A percentile compares a stretch with the other conserved stretches of the same genome.
phyloP scores from a whole-genome alignment of 768 basidiomycete genomes.

The Suillus americanus region DNA sequence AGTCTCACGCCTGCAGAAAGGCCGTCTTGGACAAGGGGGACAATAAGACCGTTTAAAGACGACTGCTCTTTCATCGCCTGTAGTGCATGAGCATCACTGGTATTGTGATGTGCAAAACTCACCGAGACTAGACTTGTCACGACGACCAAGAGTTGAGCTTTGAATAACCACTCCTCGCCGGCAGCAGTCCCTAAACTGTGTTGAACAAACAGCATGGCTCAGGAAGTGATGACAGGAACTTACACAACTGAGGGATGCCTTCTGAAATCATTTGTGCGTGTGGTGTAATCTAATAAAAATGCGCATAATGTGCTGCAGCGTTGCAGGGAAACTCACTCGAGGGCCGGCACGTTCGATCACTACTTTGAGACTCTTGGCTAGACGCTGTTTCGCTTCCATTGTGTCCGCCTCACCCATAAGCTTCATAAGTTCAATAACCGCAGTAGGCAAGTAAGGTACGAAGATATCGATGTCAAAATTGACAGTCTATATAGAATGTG shows the following conservation, averaged over 20 bases:
- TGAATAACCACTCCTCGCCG: conserved; percentile 70
- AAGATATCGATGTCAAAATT: conserved; percentile 65
- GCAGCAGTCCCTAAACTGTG: conserved; percentile 59
- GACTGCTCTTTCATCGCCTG: conserved; percentile 72
- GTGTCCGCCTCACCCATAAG: conserved; percentile 74
- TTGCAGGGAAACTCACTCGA: conserved; percentile 28
- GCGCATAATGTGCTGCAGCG: neutral
- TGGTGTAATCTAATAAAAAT: conserved; percentile 58
- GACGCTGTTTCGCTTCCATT: conserved; percentile 72
- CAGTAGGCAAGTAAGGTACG: conserved; percentile 61
- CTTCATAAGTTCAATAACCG: conserved; percentile 64
- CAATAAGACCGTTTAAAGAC: conserved; percentile 51
- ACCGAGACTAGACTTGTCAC: conserved; percentile 73
- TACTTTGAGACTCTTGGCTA: conserved; percentile 67
- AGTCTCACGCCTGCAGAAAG: conserved; percentile 52
- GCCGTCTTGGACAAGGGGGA: conserved; percentile 66
- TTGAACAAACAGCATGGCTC: conserved; percentile 11
- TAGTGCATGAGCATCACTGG: conserved; percentile 1
- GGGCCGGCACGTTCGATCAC: conserved; percentile 55
- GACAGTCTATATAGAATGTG: conserved; percentile 45
- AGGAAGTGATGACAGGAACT: conserved; percentile 21
- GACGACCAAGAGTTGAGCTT: conserved; percentile 65
- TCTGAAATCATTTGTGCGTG: conserved; percentile 58
- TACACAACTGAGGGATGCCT: conserved; percentile 74
- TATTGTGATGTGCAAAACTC: conserved; percentile 15